phyloP scores from a whole-genome alignment of 176 grass and related monocot species.

The Oryza coarctata region DNA sequence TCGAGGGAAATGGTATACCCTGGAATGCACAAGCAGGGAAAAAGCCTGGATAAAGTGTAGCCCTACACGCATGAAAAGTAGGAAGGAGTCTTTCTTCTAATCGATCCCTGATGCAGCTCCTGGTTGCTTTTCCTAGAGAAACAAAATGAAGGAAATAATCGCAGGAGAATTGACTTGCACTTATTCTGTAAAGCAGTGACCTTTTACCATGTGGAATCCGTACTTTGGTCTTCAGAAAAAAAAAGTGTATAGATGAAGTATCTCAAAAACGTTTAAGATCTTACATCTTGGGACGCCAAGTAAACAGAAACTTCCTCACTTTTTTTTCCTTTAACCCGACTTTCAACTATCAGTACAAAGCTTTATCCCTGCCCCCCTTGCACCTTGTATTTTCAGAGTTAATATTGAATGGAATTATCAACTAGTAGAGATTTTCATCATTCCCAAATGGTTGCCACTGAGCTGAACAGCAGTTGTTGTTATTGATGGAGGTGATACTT shows the following conservation, averaged over 20 bases:
- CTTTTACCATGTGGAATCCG: constrained; percentile 38
- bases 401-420: background rate
- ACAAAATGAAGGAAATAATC: constrained; percentile 35
- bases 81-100: constrained; percentile 38
- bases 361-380: background rate
- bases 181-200: constrained; percentile 25
- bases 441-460: background rate
- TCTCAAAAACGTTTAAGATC: constrained; percentile 29
- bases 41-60: constrained; percentile 44
- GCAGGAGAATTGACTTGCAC: constrained; percentile 51
- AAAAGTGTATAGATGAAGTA: constrained; percentile 33
- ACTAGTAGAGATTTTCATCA: background rate
- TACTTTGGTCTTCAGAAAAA: constrained; percentile 38
- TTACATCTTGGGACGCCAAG: constrained; percentile 16
- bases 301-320: constrained; percentile 43
- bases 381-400: background rate
- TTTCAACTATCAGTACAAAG: background rate
- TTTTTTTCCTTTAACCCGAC: background rate
- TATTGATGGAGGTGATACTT: constrained; percentile 10
- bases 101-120: constrained; percentile 41
- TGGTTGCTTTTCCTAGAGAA: constrained; percentile 8
- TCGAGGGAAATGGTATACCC: constrained; percentile 28
- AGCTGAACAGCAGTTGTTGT: constrained; percentile 1
- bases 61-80: constrained; percentile 36
- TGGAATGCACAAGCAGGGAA: constrained; percentile 38